Evolutionary conservation across 371 early-diverging fungal species (phyloP), one percentile per base, ranked within the genome.

Genomic region (Basidiobolus heterosporus): DNA sequence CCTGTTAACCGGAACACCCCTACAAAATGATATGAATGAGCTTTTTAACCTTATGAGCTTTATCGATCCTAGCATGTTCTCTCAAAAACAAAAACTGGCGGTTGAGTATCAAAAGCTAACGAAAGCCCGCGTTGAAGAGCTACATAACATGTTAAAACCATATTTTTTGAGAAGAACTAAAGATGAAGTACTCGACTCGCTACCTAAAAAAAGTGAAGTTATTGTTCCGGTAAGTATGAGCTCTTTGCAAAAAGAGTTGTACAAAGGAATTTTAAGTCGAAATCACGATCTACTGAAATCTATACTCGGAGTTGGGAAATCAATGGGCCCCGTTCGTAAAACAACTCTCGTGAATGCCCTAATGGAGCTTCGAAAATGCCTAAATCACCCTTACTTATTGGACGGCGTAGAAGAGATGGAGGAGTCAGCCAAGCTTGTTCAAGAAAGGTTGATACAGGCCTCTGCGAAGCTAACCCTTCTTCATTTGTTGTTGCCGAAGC

Each of bases 31-130:
- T 60, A 66, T 98, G 1, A 88, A 87, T 56, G 99, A 99, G 67
- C 75, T 99, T 9, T 99, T 98, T 98, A 86, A 97, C 7, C 69
- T 99, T 43, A 74, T 99, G 30, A 96, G 98, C 69, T 99, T 98
- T 61, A 9, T 30, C 9, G 30, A 30, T 30, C 30, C 30, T 3
- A 30, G 9, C 5, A 30, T 30, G 9, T 30, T 30, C 30, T 3
- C 30, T 30, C 30, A 30, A 30, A 30, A 30, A 39, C 39, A 45
- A 39, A 16, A 44, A 39, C 8, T 51, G 37, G 45, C 51, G 6
- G 44, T 45, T 30, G 24, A 44, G 7, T 51, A 51, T 30, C 38
- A 46, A n/a, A 40, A 45, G 7, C 15, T 51, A n/a, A 15, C 23
- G 7, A 45, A 15, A 1, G 51, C 44, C 11, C 44, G 45, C 35